Evolutionary conservation across 2,329 filamentous ascomycete species (phyloP).

Genomic region (Xylariaceae sp.): DNA sequence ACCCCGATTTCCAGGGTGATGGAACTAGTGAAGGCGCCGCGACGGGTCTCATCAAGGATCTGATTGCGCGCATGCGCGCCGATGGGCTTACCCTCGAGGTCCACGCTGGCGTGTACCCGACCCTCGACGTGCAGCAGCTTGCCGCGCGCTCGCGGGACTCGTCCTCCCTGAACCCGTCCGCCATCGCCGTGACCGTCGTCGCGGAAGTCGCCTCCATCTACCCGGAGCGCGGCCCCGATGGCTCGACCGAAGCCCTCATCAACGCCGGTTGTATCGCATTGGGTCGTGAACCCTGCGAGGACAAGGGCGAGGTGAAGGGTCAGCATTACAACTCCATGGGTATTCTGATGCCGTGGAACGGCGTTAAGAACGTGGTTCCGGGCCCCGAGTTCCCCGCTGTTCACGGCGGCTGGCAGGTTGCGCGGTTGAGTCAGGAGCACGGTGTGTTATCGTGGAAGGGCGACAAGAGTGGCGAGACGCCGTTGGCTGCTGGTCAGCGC

Average conservation of each 20-base stretch:
- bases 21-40: constrained; percentile 15
- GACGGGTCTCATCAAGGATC: constrained; percentile 35
- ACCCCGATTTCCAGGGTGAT: constrained; percentile 35
- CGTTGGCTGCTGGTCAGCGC: constrained; percentile 58
- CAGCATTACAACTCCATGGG: constrained; percentile 65
- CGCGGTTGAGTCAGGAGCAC: constrained; percentile 72
- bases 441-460: constrained; percentile 61
- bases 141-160: constrained; percentile 57
- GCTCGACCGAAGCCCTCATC: constrained; percentile 58
- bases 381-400: constrained; percentile 40
- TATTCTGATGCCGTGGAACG: constrained; percentile 56
- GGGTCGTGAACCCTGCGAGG: constrained; percentile 66
- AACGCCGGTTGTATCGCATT: constrained; percentile 65
- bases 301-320: constrained; percentile 32
- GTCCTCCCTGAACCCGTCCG: constrained; percentile 42
- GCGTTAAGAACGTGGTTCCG: constrained; percentile 30
- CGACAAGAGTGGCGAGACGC: constrained; percentile 40
- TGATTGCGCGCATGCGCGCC: constrained; percentile 37
- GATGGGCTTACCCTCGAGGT: constrained; percentile 54
- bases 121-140: constrained; percentile 74
- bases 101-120: constrained; percentile 71
- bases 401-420: constrained; percentile 59
- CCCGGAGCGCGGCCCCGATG: constrained; percentile 45
- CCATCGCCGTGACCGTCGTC: constrained; percentile 64
- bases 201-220: constrained; percentile 68